These are phyloP conservation scores for Monilinia polystroma DNA, from an alignment of 2,329 filamentous ascomycete species.

Conservation along the genomic window DNA sequence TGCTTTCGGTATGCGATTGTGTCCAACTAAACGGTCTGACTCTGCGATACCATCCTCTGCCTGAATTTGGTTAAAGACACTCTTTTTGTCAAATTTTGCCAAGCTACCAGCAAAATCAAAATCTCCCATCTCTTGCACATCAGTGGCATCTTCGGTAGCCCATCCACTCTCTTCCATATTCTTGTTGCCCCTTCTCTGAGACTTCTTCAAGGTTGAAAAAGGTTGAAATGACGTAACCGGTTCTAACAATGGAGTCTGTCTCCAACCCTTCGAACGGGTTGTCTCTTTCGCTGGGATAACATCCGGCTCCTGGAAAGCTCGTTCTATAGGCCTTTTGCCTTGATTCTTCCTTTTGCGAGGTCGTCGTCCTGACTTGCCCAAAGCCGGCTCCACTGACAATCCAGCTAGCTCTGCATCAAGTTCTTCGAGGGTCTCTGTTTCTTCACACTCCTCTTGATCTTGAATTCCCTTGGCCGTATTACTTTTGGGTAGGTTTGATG, in stretches of 20 bases:
- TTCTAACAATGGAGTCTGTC: slow-evolving; percentile 64
- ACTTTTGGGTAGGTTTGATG: slow-evolving; percentile 46
- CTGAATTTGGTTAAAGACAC: slow-evolving; percentile 87
- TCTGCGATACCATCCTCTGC: slow-evolving; percentile 88
- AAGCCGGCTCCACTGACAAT: slow-evolving; percentile 28
- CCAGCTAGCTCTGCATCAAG: slow-evolving; percentile 28
- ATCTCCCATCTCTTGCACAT: slow-evolving; percentile 88
- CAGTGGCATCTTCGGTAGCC: slow-evolving; percentile 94
- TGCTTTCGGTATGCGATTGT: slow-evolving; percentile 67
- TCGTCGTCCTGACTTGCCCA: slow-evolving; percentile 40
- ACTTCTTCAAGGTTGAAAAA: slow-evolving; percentile 59
- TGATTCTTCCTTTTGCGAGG: slow-evolving; percentile 45
- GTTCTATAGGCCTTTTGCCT: slow-evolving; percentile 43
- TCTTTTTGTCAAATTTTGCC: slow-evolving; percentile 91
- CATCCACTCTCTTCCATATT: slow-evolving; percentile 70
- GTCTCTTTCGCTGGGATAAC: slow-evolving; percentile 47
- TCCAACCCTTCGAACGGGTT: slow-evolving; percentile 62
- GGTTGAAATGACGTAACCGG: slow-evolving; percentile 63
- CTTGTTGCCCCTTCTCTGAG: slow-evolving; percentile 45
- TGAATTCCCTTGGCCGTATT: slow-evolving; percentile 45
- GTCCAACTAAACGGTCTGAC: slow-evolving; percentile 82
- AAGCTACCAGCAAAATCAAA: slow-evolving; percentile 91
- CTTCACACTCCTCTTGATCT: slow-evolving; percentile 31
- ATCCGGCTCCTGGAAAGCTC: slow-evolving; percentile 39
- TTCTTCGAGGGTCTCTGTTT: slow-evolving; percentile 34